These are phyloP conservation scores for Geosmithia flava DNA, from an alignment of 2,329 filamentous ascomycete species.

Conservation along the genomic window DNA sequence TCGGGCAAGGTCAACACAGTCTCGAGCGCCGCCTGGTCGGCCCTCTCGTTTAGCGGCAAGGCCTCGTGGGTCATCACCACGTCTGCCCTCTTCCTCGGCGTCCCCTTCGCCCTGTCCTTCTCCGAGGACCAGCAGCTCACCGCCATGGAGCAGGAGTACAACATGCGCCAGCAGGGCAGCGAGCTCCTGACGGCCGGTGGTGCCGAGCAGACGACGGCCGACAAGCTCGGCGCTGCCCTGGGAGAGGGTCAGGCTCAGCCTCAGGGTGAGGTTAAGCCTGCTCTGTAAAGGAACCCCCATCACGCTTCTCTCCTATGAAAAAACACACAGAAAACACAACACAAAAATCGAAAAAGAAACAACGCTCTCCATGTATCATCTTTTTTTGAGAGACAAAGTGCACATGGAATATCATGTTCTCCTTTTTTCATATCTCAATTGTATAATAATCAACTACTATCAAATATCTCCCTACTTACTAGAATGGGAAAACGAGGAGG, in stretches of 20 bases:
- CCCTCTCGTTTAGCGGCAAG: constrained; percentile 66
- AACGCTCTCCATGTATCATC: no score
- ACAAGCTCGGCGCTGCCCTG: constrained; percentile 36
- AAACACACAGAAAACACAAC: neutral
- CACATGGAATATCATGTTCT: no score
- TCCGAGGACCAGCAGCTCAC: constrained; percentile 93
- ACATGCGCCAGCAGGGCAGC: constrained; percentile 84
- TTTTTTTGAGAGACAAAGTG: no score
- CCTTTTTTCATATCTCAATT: no score
- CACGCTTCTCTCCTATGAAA: no score
- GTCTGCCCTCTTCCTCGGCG: constrained; percentile 76
- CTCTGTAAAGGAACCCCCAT: constrained; percentile 29
- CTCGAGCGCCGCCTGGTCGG: constrained; percentile 31
- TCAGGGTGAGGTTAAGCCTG: constrained; percentile 27
- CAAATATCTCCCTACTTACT: no score
- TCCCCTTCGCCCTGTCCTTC: constrained; percentile 87
- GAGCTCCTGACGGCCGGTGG: constrained; percentile 47
- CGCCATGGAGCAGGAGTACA: constrained; percentile 96
- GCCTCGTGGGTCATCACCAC: constrained; percentile 85
- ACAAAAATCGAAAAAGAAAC: no score
- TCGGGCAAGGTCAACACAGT: constrained; percentile 48
- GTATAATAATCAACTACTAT: no score
- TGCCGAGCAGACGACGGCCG: constrained; percentile 26
- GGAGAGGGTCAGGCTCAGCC: constrained; percentile 15
- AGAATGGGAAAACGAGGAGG: neutral